Evolutionary conservation across 441 rosid genomes (phyloP), one percentile per base, ranked within the genome.

Genomic region (Kokia cookei): DNA sequence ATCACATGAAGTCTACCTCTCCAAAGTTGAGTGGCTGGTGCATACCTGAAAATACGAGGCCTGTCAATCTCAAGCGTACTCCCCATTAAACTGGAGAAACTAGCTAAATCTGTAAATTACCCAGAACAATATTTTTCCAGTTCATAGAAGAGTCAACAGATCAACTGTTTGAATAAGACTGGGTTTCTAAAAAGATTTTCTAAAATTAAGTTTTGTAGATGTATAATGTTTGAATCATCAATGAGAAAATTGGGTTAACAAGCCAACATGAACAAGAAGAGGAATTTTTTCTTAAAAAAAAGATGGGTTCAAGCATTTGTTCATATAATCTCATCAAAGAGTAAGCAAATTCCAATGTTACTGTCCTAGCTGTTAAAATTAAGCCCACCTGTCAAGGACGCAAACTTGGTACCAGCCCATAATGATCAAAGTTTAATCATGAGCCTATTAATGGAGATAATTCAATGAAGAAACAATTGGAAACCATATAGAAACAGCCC

Each of bases 1-100:
- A 94, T 94, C 79, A 94, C 99, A 67, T 92, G 99, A 74, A 94
- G 97, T 83, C 99, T 89, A 27, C 99, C 98, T 86, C 90, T 91
- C 99, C 97, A 94, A 35, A 93, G 87, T 80, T 89, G 93, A 78
- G 98, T 94, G 74, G 97, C 98, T 24, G 98, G 97, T 12, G 98
- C 99, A 85, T 93, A 93, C 85, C 96, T 92, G 85, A 80, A 77
- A 61, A 74, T 26, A 10, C 35, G 13, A 50, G 5, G 45, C 45
- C 45, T 4, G 9, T 29, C 72, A 50, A n/a, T 68, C 72, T 29
- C 43, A 5, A 67, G 6, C 15, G 40, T 24, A 42, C 55, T 71
- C 7, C 53, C 65, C 26, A 37, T 55, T 27, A 35, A 17, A 17
- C 73, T 13, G 14, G 65, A 43, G 65, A 57, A 42, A 57, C 35